A percentile compares a stretch with the other conserved stretches of the same genome.
These are phyloP conservation scores for Drechslerella coelobrocha DNA, from an alignment of 2,329 filamentous ascomycete genomes.

Conservation along the genomic window DNA sequence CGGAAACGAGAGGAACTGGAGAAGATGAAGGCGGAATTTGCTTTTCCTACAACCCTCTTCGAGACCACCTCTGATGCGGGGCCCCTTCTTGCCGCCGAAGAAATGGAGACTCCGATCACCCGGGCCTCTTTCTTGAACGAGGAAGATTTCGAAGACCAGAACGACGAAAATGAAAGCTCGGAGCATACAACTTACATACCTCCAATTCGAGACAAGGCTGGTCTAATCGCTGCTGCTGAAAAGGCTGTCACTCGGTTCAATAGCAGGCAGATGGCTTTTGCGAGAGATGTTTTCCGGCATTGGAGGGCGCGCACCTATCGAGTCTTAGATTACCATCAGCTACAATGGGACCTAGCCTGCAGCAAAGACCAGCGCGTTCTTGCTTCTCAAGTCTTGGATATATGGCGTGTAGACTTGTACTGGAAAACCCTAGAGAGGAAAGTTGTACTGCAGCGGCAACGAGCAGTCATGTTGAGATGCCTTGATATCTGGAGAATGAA, in stretches of 20 bases:
- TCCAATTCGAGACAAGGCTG: slow-evolving; percentile 37
- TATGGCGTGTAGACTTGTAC: slow-evolving; percentile 33
- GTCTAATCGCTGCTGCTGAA: slow-evolving; percentile 37
- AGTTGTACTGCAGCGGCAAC: slow-evolving; percentile 16
- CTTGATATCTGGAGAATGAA: slow-evolving; percentile 41
- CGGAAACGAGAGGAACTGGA: slow-evolving; percentile 37
- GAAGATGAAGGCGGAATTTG: slow-evolving; percentile 48
- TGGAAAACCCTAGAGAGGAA: slow-evolving; percentile 40
- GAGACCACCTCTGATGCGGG: slow-evolving; percentile 31
- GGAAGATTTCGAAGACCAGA: slow-evolving; percentile 47
- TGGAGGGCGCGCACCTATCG: slow-evolving; percentile 35
- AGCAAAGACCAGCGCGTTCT: slow-evolving; percentile 45
- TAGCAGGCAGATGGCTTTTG: slow-evolving; percentile 24
- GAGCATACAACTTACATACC: slow-evolving; percentile 41
- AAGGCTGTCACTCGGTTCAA: slow-evolving; percentile 38
- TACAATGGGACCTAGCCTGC: slow-evolving; percentile 45
- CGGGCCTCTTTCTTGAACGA: slow-evolving; percentile 41
- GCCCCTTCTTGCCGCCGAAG: slow-evolving; percentile 17
- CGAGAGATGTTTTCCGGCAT: slow-evolving; percentile 27
- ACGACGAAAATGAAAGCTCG: slow-evolving; percentile 21
- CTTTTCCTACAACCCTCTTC: slow-evolving; percentile 44
- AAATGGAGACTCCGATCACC: slow-evolving; percentile 30
- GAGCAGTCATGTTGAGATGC: slow-evolving; percentile 16
- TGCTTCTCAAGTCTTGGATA: slow-evolving; percentile 38
- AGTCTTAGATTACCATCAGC: slow-evolving; percentile 32